Evolutionary conservation across 805 yeast species (phyloP).

Genomic region (Candida tallmaniae): DNA sequence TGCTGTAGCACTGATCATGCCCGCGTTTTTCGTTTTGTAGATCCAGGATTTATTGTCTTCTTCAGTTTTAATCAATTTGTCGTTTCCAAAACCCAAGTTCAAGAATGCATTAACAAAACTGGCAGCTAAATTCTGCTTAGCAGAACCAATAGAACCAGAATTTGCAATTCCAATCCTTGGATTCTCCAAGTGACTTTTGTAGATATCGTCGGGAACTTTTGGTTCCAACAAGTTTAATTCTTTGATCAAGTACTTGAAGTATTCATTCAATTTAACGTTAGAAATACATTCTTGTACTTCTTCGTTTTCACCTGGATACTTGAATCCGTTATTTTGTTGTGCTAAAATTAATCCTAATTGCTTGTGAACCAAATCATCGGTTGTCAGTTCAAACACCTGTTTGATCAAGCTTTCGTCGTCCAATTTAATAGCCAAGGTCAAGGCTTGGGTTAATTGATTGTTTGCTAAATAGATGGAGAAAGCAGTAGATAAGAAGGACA

Average conservation of each 20-base stretch:
- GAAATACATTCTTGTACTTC: constrained; percentile 82
- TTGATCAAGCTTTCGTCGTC: constrained; percentile 76
- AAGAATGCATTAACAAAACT: constrained; percentile 91
- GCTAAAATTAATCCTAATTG: constrained; percentile 90
- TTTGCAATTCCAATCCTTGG: constrained; percentile 54
- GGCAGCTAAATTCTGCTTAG: constrained; percentile 91
- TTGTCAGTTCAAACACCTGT: constrained; percentile 77
- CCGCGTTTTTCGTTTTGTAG: constrained; percentile 85
- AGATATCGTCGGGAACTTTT: constrained; percentile 91
- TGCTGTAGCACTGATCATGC: constrained; percentile 90
- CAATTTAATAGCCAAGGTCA: constrained; percentile 81
- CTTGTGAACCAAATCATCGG: constrained; percentile 70
- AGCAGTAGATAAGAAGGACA: constrained; percentile 81
- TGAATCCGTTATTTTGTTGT: constrained; percentile 78
- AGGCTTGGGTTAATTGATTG: constrained; percentile 81
- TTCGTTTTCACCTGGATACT: constrained; percentile 53
- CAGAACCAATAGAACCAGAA: constrained; percentile 66
- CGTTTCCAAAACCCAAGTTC: constrained; percentile 87
- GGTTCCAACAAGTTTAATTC: constrained; percentile 88
- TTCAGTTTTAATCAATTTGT: constrained; percentile 71
- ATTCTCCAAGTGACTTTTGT: constrained; percentile 84
- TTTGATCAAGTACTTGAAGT: constrained; percentile 72
- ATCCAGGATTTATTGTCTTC: constrained; percentile 77
- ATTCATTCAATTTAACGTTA: constrained; percentile 72
- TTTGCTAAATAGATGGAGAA: constrained; percentile 77